Evolutionary conservation across 345 rosid genomes (phyloP).

Genomic region (Salix viminalis): DNA sequence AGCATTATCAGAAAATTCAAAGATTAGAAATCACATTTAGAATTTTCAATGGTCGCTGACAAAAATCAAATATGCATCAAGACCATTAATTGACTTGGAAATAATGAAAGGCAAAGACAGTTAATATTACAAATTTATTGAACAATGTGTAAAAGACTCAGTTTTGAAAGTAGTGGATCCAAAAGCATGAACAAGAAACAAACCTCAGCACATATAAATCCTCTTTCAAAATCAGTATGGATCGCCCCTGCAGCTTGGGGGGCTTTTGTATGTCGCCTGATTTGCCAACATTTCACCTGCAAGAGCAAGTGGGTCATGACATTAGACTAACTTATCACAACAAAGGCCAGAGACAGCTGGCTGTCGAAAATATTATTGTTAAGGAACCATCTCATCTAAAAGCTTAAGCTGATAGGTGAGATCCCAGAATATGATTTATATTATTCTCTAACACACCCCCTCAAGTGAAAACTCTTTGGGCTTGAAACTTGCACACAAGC

Average conservation of each 20-base stretch:
- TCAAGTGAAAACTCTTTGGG: too few species aligned
- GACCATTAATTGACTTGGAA: background rate
- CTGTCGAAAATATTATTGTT: too few species aligned
- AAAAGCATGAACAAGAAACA: conserved; percentile 13
- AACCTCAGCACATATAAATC: conserved; percentile 99
- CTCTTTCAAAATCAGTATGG: conserved; percentile 91
- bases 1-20: conserved; percentile 1
- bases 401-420: too few species aligned
- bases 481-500: too few species aligned
- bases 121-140: too few species aligned
- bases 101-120: too few species aligned
- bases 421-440: too few species aligned
- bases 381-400: too few species aligned
- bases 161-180: background rate
- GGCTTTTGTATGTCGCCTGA: conserved; percentile 85
- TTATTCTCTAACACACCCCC: too few species aligned
- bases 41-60: background rate
- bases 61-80: background rate
- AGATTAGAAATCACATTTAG: background rate
- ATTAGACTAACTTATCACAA: background rate
- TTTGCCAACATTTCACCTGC: conserved; percentile 99
- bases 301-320: conserved; percentile 9
- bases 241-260: conserved; percentile 99
- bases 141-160: background rate
- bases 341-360: too few species aligned